Evolutionary conservation across 2,329 filamentous ascomycete species (phyloP).

Genomic region (Curvularia verruculosa): DNA sequence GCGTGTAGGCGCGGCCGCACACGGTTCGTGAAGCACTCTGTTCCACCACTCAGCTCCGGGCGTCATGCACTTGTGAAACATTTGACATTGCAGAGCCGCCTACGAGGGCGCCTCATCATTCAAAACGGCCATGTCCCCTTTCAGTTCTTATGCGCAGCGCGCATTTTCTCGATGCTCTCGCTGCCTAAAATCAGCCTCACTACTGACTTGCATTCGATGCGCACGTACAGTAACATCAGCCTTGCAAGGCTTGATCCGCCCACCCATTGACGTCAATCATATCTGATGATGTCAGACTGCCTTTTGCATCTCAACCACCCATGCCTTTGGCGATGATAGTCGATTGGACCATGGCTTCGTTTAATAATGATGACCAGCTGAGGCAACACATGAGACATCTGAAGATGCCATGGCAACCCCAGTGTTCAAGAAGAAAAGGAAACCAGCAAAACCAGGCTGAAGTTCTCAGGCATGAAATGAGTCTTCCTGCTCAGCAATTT

Average conservation of each 20-base stretch:
- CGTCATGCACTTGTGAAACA: slow-evolving; percentile 30
- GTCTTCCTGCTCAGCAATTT: not conserved
- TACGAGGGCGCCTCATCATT: slow-evolving; percentile 10
- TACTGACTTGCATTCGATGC: not conserved
- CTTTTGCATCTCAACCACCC: not conserved
- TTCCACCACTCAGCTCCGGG: slow-evolving; percentile 16
- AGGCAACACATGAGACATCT: not conserved
- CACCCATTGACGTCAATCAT: slow-evolving; percentile 12
- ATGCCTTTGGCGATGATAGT: too few species aligned
- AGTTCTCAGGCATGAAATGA: not conserved
- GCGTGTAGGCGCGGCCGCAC: slow-evolving; percentile 13
- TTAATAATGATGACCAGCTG: not conserved
- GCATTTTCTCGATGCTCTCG: not conserved
- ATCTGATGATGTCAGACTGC: slow-evolving; percentile 1
- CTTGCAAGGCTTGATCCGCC: slow-evolving; percentile 11
- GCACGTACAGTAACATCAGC: slow-evolving; percentile 3
- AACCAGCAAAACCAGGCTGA: not conserved
- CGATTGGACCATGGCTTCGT: not conserved
- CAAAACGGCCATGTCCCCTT: not conserved
- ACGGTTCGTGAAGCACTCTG: slow-evolving; percentile 10
- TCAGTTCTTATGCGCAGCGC: not conserved
- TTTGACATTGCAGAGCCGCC: slow-evolving; percentile 24
- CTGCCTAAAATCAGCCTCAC: not conserved
- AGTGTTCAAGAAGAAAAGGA: not conserved
- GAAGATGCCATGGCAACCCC: not conserved